Conservation (phyloP, 768 basidiomycete species). For the Harrya chromipes region DNA sequence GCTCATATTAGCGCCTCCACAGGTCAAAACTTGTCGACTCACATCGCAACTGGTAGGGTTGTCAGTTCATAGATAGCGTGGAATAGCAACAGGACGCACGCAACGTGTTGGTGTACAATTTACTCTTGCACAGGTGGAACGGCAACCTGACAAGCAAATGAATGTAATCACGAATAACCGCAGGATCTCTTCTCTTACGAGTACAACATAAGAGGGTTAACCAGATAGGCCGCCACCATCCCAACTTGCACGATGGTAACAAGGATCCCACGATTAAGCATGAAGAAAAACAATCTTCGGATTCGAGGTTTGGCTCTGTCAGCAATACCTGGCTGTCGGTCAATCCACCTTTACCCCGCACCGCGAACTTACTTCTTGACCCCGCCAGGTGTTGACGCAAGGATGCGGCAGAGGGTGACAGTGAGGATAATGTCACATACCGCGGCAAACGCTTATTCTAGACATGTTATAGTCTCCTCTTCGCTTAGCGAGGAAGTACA, state of each 20-base stretch:
- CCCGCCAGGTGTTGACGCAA: constrained; percentile 7
- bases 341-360: not conserved
- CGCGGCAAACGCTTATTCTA: constrained; percentile 6
- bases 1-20: not conserved
- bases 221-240: not conserved
- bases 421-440: constrained; percentile 9
- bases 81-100: not conserved
- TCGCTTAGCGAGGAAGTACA: not conserved
- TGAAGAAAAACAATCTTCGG: constrained; percentile 9
- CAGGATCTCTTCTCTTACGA: constrained; percentile 2
- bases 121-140: constrained; percentile 9
- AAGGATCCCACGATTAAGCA: constrained; percentile 14
- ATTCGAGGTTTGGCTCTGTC: constrained; percentile 8
- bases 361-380: constrained; percentile 2
- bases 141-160: constrained; percentile 3
- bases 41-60: constrained; percentile 8
- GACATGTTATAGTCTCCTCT: not conserved
- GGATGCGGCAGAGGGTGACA: constrained; percentile 8
- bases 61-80: constrained; percentile 1
- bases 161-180: not conserved
- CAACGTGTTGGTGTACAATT: constrained; percentile 6
- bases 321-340: not conserved
- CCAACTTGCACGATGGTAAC: constrained; percentile 11
- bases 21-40: not conserved
- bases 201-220: constrained; percentile 1